phyloP scores from a whole-genome alignment of 2,329 filamentous ascomycete genomes.

The Xylaria sp. region DNA sequence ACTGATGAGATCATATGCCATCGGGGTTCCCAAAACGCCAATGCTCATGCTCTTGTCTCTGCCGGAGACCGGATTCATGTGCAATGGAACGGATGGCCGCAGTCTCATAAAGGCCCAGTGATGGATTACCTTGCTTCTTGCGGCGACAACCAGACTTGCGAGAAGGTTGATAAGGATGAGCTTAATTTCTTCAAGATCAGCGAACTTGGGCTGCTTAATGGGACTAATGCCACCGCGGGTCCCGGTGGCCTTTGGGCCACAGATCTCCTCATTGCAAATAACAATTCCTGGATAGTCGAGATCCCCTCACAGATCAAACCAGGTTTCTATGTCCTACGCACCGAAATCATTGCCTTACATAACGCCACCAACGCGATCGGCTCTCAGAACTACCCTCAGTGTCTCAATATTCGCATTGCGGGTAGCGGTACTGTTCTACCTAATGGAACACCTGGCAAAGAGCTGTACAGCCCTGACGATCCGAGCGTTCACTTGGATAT shows the following conservation, averaged over 20 bases:
- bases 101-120: slow-evolving; percentile 54
- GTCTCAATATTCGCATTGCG: slow-evolving; percentile 68
- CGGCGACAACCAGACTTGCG: slow-evolving; percentile 49
- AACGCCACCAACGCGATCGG: slow-evolving; percentile 55
- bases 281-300: slow-evolving; percentile 61
- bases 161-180: slow-evolving; percentile 49
- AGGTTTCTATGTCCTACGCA: slow-evolving; percentile 63
- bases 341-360: slow-evolving; percentile 65
- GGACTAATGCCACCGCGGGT: slow-evolving; percentile 41
- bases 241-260: slow-evolving; percentile 51
- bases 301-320: slow-evolving; percentile 57
- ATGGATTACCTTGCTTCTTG: slow-evolving; percentile 55
- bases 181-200: slow-evolving; percentile 54
- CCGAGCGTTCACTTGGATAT: slow-evolving; percentile 46
- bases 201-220: slow-evolving; percentile 46
- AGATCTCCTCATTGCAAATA: slow-evolving; percentile 59
- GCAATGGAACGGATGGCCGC: slow-evolving; percentile 55
- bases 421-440: slow-evolving; percentile 54
- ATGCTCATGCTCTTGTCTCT: slow-evolving; percentile 49
- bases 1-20: slow-evolving; percentile 55
- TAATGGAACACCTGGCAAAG: slow-evolving; percentile 40
- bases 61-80: slow-evolving; percentile 53
- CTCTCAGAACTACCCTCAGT: slow-evolving; percentile 65
- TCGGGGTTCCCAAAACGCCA: slow-evolving; percentile 48
- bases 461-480: slow-evolving; percentile 45